Evolutionary conservation across 306 rosid species (phyloP), one percentile per base, ranked within the genome.

Genomic region (Fragaria nilgerrensis): DNA sequence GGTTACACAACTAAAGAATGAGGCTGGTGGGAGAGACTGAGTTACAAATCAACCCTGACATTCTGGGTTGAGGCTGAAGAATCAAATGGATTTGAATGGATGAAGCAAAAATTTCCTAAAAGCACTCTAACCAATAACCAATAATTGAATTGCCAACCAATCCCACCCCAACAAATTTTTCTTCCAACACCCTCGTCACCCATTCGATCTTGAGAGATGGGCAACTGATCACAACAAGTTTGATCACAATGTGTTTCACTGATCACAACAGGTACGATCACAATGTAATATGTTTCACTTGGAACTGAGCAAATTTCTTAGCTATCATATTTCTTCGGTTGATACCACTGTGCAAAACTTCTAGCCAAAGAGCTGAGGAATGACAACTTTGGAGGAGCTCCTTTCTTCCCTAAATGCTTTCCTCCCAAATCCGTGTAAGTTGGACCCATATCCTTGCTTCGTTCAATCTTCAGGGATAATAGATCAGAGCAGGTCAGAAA

Each of bases 381-480:
- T 72, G 97, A 84, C 32, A 70, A 77, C 83, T 84, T 93, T 23
- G 87, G 74, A 62, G 94, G 87, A 72, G 89, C 78, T 37, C 90
- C 98, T 82, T 83, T 89, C 89, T 85, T 91, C 62, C 97, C 98
- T 56, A 96, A 85, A 84, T 85, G 90, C 79, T 96, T 96, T 68
- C 98, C 96, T 80, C 88, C 96, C 87, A 96, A 86, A 82, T 96
- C 98, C 3, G 99, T 91, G 82, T 84, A 88, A 56, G 79, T 82
- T 17, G 99, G 98, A 85, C 85, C 88, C 83, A 75, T 83, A 55
- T 89, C 97, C 56, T 83, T 81, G 86, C 87, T 92, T 89, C 97
- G 85, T 74, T 93, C 98, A 19, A 96, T 96, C 99, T 96, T 91
- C 86, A 84, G 69, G 15, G 58, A 78, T 78, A 73, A 69, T 11